Evolutionary conservation across 495 filamentous ascomycete species (phyloP).

Genomic region (Penicillium cinerascens): DNA sequence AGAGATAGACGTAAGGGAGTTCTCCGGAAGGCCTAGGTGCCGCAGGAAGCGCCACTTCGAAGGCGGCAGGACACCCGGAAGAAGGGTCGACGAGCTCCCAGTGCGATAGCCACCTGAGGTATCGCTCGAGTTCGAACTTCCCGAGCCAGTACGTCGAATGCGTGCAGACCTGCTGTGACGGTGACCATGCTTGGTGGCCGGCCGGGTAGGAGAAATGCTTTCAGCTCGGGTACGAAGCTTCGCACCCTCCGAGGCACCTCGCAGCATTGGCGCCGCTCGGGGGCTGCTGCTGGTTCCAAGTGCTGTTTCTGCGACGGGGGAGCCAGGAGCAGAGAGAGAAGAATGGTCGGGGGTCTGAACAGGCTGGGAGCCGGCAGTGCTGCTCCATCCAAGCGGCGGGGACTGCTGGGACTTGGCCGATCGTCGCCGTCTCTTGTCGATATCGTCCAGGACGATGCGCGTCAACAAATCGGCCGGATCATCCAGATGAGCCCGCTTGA

Average conservation of each 20-base stretch:
- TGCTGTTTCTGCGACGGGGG: constrained; percentile 53
- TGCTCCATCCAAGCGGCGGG: constrained; percentile 60
- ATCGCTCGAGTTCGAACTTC: constrained; percentile 85
- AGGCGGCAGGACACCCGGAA: constrained; percentile 61
- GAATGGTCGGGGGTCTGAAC: constrained; percentile 57
- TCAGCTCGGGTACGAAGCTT: constrained; percentile 52
- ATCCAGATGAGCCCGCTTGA: constrained; percentile 83
- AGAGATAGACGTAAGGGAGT: constrained; percentile 75
- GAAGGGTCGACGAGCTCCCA: constrained; percentile 70
- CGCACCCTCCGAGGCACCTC: constrained; percentile 48
- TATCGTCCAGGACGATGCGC: constrained; percentile 91
- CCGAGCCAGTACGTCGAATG: constrained; percentile 80
- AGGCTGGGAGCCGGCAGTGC: constrained; percentile 41
- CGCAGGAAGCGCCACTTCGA: constrained; percentile 93
- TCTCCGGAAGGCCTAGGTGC: constrained; percentile 89
- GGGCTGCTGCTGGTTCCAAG: constrained; percentile 45
- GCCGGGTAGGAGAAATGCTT: constrained; percentile 77
- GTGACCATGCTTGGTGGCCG: constrained; percentile 66
- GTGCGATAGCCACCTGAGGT: constrained; percentile 63
- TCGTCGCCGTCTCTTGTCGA: constrained; percentile 82
- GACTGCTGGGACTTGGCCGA: constrained; percentile 82
- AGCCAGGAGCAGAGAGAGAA: constrained; percentile 57
- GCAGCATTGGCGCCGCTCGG: constrained; percentile 45
- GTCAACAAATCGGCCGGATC: constrained; percentile 87
- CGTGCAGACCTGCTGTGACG: constrained; percentile 56